Percentiles rank a stretch among this genome's conserved stretches.
Evolutionary conservation across 2,329 filamentous ascomycete species (phyloP).

Genomic region (Xylaria sp.): DNA sequence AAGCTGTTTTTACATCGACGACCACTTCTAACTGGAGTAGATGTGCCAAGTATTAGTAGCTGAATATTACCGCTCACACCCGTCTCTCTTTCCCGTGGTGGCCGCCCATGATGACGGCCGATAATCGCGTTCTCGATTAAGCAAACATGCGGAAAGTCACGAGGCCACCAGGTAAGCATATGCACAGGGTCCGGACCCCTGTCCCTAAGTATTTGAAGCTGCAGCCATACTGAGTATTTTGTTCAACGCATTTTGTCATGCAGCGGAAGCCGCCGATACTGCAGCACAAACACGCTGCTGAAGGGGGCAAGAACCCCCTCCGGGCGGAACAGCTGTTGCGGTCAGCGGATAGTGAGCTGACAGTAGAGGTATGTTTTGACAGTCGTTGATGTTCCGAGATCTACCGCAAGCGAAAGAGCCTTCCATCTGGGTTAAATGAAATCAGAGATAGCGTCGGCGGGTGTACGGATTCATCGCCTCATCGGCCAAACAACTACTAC

Average conservation of each 20-base stretch:
- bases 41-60: constrained; percentile 5
- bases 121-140: constrained; percentile 2
- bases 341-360: constrained; percentile 36
- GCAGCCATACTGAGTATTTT: constrained; percentile 31
- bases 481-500: neutral
- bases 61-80: constrained; percentile 3
- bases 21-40: neutral
- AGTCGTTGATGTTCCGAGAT: constrained; percentile 2
- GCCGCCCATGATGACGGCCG: neutral
- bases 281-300: constrained; percentile 16
- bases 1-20: constrained; percentile 1
- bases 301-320: constrained; percentile 25
- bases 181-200: constrained; percentile 29
- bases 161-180: constrained; percentile 38
- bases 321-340: constrained; percentile 25
- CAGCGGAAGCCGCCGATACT: constrained; percentile 43
- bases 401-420: constrained; percentile 10
- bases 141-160: constrained; percentile 42
- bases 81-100: constrained; percentile 4
- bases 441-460: neutral
- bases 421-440: constrained; percentile 8
- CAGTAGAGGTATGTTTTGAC: constrained; percentile 11
- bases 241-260: constrained; percentile 40
- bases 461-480: constrained; percentile 9
- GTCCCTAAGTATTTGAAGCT: constrained; percentile 38